phyloP scores from a whole-genome alignment of 768 basidiomycete genomes.

The Auricularia sp. region DNA sequence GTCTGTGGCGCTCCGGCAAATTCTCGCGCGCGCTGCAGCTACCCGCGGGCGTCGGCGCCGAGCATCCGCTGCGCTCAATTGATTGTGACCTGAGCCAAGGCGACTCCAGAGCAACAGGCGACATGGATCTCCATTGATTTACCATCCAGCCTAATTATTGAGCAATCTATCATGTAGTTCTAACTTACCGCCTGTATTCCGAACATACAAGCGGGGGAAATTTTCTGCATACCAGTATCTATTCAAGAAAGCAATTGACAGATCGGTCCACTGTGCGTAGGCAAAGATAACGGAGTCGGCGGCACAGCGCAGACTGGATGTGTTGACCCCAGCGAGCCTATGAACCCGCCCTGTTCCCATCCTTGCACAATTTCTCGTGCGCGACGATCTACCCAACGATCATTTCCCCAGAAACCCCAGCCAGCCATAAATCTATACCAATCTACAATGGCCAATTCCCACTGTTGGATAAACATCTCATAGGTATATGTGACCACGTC shows the following conservation, averaged over 20 bases:
- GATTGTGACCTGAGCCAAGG: slow-evolving; percentile 44
- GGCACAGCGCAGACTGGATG: neutral
- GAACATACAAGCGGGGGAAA: too few species aligned
- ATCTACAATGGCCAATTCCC: slow-evolving; percentile 7
- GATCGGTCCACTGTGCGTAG: neutral
- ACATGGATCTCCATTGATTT: neutral
- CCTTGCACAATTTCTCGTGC: slow-evolving; percentile 4
- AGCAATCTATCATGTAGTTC: too few species aligned
- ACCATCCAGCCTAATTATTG: too few species aligned
- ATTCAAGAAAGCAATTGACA: too few species aligned
- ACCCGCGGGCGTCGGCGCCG: slow-evolving; percentile 36
- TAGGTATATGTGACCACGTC: neutral
- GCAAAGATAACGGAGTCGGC: neutral
- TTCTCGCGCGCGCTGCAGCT: slow-evolving; percentile 42
- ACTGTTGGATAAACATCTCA: neutral
- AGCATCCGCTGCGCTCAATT: slow-evolving; percentile 40
- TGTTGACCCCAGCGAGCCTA: too few species aligned
- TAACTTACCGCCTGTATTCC: too few species aligned
- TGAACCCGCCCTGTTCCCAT: slow-evolving; percentile 3
- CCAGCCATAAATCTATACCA: slow-evolving; percentile 10
- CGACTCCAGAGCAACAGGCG: slow-evolving; percentile 19
- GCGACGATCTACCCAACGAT: slow-evolving; percentile 1
- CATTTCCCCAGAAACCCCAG: slow-evolving; percentile 8
- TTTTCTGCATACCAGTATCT: too few species aligned
- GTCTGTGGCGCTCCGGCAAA: slow-evolving; percentile 37